phyloP scores from a whole-genome alignment of 352 stramenopile species.

The Blastocystis sp. region DNA sequence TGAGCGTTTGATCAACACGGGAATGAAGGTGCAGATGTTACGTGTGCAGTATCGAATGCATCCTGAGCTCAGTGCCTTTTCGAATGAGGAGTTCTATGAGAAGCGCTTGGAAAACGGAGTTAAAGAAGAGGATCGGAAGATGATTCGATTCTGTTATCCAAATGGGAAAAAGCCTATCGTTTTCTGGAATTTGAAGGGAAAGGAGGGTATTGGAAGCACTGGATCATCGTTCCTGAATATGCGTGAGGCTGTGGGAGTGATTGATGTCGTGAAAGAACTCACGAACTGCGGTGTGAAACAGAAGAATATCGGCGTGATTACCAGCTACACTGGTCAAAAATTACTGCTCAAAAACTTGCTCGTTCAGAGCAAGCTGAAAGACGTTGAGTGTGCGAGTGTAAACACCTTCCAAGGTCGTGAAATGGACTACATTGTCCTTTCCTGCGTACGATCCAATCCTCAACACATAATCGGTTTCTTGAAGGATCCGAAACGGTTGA shows the following conservation, averaged over 20 bases:
- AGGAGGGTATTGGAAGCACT: conserved; percentile 93
- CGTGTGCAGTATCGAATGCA: conserved; percentile 99
- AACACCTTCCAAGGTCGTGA: conserved; percentile 98
- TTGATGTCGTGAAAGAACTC: conserved; percentile 94
- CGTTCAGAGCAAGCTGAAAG: neutral
- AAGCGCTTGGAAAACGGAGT: conserved; percentile 95
- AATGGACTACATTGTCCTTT: conserved; percentile 95
- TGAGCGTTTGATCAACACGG: conserved; percentile 89
- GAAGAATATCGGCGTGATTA: conserved; percentile 87
- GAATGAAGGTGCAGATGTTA: conserved; percentile 88
- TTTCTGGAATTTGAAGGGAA: conserved; percentile 89
- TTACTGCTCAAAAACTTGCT: conserved; percentile 92
- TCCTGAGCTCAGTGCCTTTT: conserved; percentile 93
- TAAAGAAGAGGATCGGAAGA: conserved; percentile 79
- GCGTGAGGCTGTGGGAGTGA: conserved; percentile 91
- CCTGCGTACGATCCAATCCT: conserved; percentile 94
- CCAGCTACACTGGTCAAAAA: conserved; percentile 93
- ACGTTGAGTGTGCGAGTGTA: conserved; percentile 95
- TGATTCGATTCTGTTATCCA: conserved; percentile 84
- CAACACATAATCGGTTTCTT: conserved; percentile 98
- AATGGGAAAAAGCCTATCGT: conserved; percentile 89
- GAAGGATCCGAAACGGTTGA: conserved; percentile 90
- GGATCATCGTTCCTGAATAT: conserved; percentile 97
- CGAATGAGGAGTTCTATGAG: conserved; percentile 98
- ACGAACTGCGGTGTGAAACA: conserved; percentile 83